Conservation (phyloP, 2,329 filamentous ascomycete species). For the Hypoxylon sp. region DNA sequence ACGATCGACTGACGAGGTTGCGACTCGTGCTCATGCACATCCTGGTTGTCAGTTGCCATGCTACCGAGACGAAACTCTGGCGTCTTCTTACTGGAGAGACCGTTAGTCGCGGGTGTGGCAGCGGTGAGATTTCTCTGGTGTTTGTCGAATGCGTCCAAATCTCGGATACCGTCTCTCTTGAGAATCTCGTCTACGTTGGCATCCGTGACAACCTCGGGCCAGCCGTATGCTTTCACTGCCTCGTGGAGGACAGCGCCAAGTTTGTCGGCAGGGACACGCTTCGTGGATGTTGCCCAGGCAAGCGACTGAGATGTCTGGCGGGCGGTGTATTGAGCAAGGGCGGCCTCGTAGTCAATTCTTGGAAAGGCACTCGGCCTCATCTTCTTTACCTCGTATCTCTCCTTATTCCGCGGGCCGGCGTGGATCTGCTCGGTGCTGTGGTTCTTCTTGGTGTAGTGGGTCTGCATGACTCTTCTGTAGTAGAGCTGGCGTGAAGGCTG, state of each 20-base stretch:
- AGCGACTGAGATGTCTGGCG: not conserved
- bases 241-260: constrained; percentile 4
- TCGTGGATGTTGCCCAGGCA: constrained; percentile 1
- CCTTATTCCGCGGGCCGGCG: not conserved
- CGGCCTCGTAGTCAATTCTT: constrained; percentile 18
- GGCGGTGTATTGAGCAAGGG: constrained; percentile 4
- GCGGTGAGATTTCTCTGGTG: not conserved
- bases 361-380: not conserved
- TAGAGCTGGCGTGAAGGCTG: constrained; percentile 8
- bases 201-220: constrained; percentile 11
- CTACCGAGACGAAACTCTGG: not conserved
- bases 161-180: not conserved
- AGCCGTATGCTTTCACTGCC: constrained; percentile 2
- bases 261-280: constrained; percentile 4
- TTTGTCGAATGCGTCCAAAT: constrained; percentile 6
- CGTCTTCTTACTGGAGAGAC: not conserved
- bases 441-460: not conserved
- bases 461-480: constrained; percentile 8
- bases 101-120: not conserved
- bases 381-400: constrained; percentile 1
- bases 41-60: not conserved
- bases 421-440: not conserved
- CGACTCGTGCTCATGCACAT: not conserved
- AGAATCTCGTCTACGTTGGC: constrained; percentile 6
- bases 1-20: not conserved